Conservation (phyloP, 106 monocot genomes). For the Allium cepa region DNA sequence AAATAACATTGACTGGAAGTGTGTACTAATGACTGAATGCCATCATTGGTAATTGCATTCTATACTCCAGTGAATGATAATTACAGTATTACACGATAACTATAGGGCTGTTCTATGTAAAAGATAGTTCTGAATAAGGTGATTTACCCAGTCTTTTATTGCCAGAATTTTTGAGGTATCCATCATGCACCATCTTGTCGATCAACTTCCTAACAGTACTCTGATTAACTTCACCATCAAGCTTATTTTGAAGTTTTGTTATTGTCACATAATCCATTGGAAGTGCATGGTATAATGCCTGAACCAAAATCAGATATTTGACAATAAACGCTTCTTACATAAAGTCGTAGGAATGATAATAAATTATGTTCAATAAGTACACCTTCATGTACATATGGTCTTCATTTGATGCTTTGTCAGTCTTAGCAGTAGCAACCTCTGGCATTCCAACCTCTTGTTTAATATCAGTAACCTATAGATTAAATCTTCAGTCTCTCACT, state of each 20-base stretch:
- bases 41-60: not conserved
- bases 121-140: not conserved
- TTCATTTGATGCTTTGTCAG: conserved; percentile 14
- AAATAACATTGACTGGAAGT: too few relatives aligned
- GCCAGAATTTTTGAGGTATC: conserved; percentile 45
- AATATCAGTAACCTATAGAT: conserved; percentile 15
- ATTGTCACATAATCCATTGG: conserved; percentile 87
- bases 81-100: not conserved
- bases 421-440: conserved; percentile 15
- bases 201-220: conserved; percentile 47
- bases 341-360: not conserved
- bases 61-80: not conserved
- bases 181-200: conserved; percentile 58
- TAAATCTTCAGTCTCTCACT: conserved; percentile 3
- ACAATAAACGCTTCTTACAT: not conserved
- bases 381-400: conserved; percentile 93
- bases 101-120: not conserved
- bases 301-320: conserved; percentile 1
- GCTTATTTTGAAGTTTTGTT: conserved; percentile 66
- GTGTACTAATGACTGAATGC: not conserved
- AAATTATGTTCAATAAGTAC: not conserved
- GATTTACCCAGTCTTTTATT: conserved; percentile 55
- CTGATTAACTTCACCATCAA: conserved; percentile 57
- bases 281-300: conserved; percentile 90
- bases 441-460: conserved; percentile 68